Percentiles rank a stretch among this genome's conserved stretches.
Conservation (phyloP, 768 basidiomycete genomes). For the Boletus tomentosulus region DNA sequence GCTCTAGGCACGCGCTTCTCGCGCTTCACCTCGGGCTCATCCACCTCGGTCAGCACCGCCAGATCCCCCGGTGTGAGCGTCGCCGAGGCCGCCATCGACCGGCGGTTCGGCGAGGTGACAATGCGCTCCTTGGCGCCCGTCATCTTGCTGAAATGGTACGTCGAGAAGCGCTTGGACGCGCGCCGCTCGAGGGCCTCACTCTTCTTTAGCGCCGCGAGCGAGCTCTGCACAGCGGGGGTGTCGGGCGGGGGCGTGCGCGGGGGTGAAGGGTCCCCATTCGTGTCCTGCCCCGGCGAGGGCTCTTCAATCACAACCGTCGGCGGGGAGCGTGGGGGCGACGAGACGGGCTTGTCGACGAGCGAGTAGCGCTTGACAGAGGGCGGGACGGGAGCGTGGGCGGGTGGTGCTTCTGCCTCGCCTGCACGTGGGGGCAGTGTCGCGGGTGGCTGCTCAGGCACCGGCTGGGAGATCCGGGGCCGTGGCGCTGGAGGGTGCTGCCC, state of each 20-base stretch:
- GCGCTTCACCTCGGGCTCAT: conserved; percentile 38
- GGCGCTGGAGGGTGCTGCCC: conserved; percentile 7
- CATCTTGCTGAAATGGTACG: conserved; percentile 94
- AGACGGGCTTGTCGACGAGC: conserved; percentile 66
- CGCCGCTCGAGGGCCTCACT: conserved; percentile 83
- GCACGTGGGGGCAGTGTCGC: conserved; percentile 5
- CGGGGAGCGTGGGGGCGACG: conserved; percentile 38
- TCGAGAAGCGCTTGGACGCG: conserved; percentile 94
- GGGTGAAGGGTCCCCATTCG: conserved; percentile 30
- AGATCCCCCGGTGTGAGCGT: conserved; percentile 68
- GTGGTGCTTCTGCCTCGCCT: not conserved
- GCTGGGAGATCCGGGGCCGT: conserved; percentile 16
- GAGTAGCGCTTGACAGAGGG: conserved; percentile 75
- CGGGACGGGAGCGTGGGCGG: conserved; percentile 50
- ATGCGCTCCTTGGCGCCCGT: conserved; percentile 54
- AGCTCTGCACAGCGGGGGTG: conserved; percentile 66
- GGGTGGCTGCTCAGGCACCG: conserved; percentile 4
- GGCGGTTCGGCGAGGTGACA: conserved; percentile 56
- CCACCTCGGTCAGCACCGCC: conserved; percentile 69
- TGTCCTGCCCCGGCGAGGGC: conserved; percentile 20
- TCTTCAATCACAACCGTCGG: conserved; percentile 46
- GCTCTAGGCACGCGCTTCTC: conserved; percentile 33
- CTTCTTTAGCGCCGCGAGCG: conserved; percentile 84
- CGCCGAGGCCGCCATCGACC: conserved; percentile 61
- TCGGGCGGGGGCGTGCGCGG: conserved; percentile 40